These are phyloP conservation scores for Dicorynia guianensis DNA, from an alignment of 306 rosid genomes.

Conservation along the genomic window DNA sequence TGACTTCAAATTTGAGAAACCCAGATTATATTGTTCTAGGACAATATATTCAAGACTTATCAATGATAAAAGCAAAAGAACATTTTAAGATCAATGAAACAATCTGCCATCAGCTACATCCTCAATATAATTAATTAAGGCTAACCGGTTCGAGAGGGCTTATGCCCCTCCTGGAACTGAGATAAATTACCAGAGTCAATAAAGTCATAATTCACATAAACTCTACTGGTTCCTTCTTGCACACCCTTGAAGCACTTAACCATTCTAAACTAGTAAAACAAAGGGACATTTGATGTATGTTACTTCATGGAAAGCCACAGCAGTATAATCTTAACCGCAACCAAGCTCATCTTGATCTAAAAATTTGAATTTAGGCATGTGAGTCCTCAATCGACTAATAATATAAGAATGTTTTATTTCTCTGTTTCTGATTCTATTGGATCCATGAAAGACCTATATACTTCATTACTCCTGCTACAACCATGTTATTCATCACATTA, in stretches of 20 bases:
- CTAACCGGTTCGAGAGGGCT: too few relatives aligned
- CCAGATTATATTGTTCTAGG: too few relatives aligned
- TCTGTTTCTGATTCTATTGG: not conserved
- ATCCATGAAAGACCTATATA: not conserved
- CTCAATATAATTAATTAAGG: too few relatives aligned
- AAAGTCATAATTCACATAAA: too few relatives aligned
- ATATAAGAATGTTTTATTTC: not conserved
- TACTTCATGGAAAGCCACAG: not conserved
- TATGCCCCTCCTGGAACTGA: too few relatives aligned
- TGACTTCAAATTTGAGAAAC: too few relatives aligned
- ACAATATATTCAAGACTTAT: too few relatives aligned
- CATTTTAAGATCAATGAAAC: too few relatives aligned
- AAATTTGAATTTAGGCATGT: not conserved
- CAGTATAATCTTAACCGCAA: too few relatives aligned
- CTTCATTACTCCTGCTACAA: not conserved
- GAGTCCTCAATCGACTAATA: not conserved
- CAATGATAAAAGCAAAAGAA: too few relatives aligned
- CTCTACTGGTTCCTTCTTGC: too few relatives aligned
- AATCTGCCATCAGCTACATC: too few relatives aligned
- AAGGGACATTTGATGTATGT: not conserved
- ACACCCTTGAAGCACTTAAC: not conserved
- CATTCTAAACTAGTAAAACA: not conserved
- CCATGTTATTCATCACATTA: slow-evolving; percentile 4
- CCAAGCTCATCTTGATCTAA: not conserved
- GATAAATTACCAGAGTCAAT: not conserved